Conservation (phyloP, 805 yeast species). For the Saccharomyces kudriavzevii region DNA sequence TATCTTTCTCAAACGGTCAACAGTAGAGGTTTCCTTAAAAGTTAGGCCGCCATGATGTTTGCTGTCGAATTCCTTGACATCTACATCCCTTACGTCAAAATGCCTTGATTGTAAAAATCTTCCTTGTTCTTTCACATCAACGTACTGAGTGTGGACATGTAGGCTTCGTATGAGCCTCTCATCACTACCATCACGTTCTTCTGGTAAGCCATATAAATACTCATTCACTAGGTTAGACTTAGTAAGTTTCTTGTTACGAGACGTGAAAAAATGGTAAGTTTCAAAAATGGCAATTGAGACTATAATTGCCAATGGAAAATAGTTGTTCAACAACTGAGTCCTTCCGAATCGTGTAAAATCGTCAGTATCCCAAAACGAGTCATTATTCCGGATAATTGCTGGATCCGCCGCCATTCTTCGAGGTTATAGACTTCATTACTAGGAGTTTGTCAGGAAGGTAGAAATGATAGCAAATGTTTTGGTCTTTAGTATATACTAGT, state of each 20-base stretch:
- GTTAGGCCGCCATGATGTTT: not conserved
- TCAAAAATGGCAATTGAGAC: constrained; percentile 6
- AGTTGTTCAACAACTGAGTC: constrained; percentile 32
- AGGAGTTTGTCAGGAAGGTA: not conserved
- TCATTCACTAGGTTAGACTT: not conserved
- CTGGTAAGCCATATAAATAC: not conserved
- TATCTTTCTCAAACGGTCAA: not conserved
- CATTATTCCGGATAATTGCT: not conserved
- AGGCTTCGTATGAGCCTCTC: not conserved
- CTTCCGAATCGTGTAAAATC: constrained; percentile 51
- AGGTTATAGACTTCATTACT: not conserved
- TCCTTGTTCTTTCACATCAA: not conserved
- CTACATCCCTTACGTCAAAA: not conserved
- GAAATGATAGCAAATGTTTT: not conserved
- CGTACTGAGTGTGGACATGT: not conserved
- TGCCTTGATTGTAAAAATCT: not conserved
- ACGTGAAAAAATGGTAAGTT: constrained; percentile 8
- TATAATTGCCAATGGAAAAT: constrained; percentile 17
- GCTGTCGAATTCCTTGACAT: not conserved
- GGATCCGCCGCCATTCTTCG: not conserved
- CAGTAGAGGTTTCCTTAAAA: not conserved
- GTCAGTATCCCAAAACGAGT: constrained; percentile 47
- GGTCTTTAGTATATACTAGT: not conserved
- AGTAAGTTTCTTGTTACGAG: not conserved
- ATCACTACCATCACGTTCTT: not conserved